phyloP scores from a whole-genome alignment of 1,284 basidiomycete species.

The Cryptococcus amylolentus region DNA sequence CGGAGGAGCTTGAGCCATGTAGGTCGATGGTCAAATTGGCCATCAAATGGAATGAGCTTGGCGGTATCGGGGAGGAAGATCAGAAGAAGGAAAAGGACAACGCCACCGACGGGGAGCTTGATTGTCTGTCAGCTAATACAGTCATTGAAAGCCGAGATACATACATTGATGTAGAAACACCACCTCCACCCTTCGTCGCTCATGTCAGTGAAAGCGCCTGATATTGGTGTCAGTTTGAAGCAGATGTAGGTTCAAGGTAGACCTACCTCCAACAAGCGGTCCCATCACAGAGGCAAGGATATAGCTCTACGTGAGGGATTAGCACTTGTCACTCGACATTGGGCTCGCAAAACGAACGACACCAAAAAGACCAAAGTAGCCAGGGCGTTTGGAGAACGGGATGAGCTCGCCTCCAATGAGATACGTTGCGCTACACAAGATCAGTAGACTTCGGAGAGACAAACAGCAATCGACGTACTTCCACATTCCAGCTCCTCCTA shows the following conservation, averaged over 20 bases:
- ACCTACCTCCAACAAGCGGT: constrained; percentile 22
- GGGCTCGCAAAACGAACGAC: constrained; percentile 5
- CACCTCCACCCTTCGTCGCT: constrained; percentile 23
- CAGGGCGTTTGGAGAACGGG: constrained; percentile 25
- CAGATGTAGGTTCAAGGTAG: background rate
- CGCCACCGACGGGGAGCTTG: constrained; percentile 18
- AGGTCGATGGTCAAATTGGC: constrained; percentile 15
- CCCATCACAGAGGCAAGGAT: constrained; percentile 28
- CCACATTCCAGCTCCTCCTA: constrained; percentile 31
- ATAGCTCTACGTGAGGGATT: constrained; percentile 9
- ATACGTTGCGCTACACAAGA: constrained; percentile 19
- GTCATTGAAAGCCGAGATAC: background rate
- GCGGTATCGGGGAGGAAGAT: constrained; percentile 16
- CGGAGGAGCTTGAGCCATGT: constrained; percentile 15
- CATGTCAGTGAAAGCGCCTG: constrained; percentile 23
- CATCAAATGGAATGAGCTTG: constrained; percentile 19
- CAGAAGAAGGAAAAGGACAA: constrained; percentile 14
- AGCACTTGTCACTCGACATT: background rate
- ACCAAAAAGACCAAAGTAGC: constrained; percentile 24
- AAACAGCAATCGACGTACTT: constrained; percentile 16
- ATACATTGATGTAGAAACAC: constrained; percentile 33
- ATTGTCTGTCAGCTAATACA: background rate
- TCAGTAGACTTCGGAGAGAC: background rate
- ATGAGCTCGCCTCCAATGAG: constrained; percentile 24
- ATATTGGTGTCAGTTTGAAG: background rate